A percentile compares a stretch with the other conserved stretches of the same genome.
phyloP scores from a whole-genome alignment of 2,329 filamentous ascomycete species.

The Ceratocystis alfenasii region DNA sequence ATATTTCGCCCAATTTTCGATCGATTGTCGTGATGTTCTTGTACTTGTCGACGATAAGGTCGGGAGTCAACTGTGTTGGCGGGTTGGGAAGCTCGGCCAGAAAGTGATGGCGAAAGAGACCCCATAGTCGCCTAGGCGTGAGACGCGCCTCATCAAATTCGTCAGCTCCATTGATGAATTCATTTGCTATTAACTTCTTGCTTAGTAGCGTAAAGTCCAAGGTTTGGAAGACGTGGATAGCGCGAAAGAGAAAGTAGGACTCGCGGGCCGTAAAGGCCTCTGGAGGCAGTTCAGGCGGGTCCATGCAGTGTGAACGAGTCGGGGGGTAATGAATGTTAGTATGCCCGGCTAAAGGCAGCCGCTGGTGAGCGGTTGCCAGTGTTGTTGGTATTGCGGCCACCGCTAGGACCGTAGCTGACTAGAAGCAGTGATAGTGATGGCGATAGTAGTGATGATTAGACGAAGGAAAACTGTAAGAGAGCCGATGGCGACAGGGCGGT shows the following conservation, averaged over 20 bases:
- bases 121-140: conserved; percentile 63
- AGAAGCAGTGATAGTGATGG: background rate
- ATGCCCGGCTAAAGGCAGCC: conserved; percentile 9
- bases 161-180: conserved; percentile 55
- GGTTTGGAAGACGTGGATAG: conserved; percentile 56
- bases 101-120: conserved; percentile 65
- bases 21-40: conserved; percentile 21
- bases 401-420: background rate
- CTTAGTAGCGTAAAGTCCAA: conserved; percentile 61
- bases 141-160: conserved; percentile 64
- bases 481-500: too few relatives aligned
- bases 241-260: conserved; percentile 74
- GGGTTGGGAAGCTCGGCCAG: conserved; percentile 49
- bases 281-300: conserved; percentile 21
- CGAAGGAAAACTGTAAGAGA: background rate
- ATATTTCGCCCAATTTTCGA: conserved; percentile 18
- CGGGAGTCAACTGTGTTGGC: conserved; percentile 17
- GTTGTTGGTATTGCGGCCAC: conserved; percentile 2
- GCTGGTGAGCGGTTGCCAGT: conserved; percentile 10
- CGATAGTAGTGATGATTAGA: background rate
- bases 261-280: conserved; percentile 68
- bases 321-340: conserved; percentile 1
- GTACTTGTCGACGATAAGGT: conserved; percentile 16
- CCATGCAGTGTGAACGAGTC: conserved; percentile 18
- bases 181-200: conserved; percentile 59